Percentiles rank a stretch among this genome's conserved stretches.
Evolutionary conservation across 2,329 filamentous ascomycete species (phyloP).

Genomic region (Colletotrichum graminicola): DNA sequence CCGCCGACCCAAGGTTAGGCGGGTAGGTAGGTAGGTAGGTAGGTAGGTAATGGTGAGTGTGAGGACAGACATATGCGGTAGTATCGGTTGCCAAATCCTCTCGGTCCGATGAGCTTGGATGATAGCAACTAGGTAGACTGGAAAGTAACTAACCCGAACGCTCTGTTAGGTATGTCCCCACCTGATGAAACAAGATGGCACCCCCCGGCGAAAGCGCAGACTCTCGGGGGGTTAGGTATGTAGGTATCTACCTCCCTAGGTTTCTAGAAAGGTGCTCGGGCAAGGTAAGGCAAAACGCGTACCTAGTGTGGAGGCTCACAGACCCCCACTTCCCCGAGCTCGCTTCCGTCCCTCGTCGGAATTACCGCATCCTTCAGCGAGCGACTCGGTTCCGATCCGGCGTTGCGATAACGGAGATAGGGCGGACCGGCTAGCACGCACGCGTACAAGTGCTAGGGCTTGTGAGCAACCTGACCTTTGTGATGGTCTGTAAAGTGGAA

Average conservation of each 20-base stretch:
- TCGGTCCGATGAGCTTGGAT: no score
- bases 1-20: neutral
- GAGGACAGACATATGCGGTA: no score
- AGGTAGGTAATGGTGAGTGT: no score
- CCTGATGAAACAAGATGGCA: conserved; percentile 22
- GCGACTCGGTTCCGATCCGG: conserved; percentile 19
- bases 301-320: neutral
- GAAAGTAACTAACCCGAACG: conserved; percentile 7
- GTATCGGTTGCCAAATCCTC: no score
- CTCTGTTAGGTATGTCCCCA: neutral
- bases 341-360: conserved; percentile 4
- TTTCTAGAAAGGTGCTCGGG: neutral
- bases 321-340: conserved; percentile 15
- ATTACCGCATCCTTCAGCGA: neutral
- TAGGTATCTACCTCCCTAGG: no score
- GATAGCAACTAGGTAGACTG: neutral
- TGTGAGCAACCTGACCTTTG: neutral
- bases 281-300: neutral
- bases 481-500: neutral
- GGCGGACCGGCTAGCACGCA: neutral
- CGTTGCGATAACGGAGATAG: conserved; percentile 11
- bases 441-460: neutral
- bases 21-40: no score
- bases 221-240: neutral
- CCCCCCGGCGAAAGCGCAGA: conserved; percentile 12